A percentile compares a stretch with the other conserved stretches of the same genome.
phyloP scores from a whole-genome alignment of 2,329 filamentous ascomycete species.

The Akanthomyces dipterigenus region DNA sequence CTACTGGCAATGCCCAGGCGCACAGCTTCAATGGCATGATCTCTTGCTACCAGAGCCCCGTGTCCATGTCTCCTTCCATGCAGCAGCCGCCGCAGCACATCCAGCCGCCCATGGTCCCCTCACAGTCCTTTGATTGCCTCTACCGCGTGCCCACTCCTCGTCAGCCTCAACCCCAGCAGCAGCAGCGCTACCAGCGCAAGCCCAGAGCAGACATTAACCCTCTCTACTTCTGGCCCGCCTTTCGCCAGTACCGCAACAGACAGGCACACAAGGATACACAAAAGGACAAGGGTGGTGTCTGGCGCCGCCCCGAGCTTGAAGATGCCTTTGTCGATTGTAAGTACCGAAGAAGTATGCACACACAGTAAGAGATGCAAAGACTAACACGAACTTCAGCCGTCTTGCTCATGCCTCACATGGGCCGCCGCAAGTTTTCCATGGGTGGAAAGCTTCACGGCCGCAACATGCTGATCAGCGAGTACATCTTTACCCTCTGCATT shows the following conservation, averaged over 20 bases:
- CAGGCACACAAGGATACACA: slow-evolving; percentile 56
- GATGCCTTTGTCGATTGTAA: slow-evolving; percentile 62
- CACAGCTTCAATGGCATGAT: slow-evolving; percentile 34
- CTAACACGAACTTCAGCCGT: slow-evolving; percentile 39
- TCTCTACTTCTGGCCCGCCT: slow-evolving; percentile 55
- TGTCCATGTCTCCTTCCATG: slow-evolving; percentile 36
- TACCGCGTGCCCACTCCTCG: slow-evolving; percentile 31
- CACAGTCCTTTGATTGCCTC: slow-evolving; percentile 38
- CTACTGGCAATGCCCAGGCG: slow-evolving; percentile 45
- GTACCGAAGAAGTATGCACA: slow-evolving; percentile 21
- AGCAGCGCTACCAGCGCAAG: slow-evolving; percentile 29
- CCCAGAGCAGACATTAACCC: slow-evolving; percentile 44
- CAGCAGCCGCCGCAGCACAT: slow-evolving; percentile 27
- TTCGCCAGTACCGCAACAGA: slow-evolving; percentile 59
- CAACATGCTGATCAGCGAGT: slow-evolving; percentile 65
- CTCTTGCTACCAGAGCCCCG: slow-evolving; percentile 38
- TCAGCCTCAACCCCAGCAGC: slow-evolving; percentile 28
- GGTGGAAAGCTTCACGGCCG: slow-evolving; percentile 57
- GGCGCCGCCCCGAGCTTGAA: slow-evolving; percentile 49
- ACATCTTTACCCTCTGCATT: slow-evolving; percentile 45
- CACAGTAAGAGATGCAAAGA: slow-evolving; percentile 16
- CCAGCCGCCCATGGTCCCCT: slow-evolving; percentile 44
- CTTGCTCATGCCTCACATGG: slow-evolving; percentile 59
- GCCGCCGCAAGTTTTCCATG: slow-evolving; percentile 59
- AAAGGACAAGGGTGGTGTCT: slow-evolving; percentile 54